Conservation (phyloP, 495 filamentous ascomycete genomes). For the Parachaetomium inaequale region DNA sequence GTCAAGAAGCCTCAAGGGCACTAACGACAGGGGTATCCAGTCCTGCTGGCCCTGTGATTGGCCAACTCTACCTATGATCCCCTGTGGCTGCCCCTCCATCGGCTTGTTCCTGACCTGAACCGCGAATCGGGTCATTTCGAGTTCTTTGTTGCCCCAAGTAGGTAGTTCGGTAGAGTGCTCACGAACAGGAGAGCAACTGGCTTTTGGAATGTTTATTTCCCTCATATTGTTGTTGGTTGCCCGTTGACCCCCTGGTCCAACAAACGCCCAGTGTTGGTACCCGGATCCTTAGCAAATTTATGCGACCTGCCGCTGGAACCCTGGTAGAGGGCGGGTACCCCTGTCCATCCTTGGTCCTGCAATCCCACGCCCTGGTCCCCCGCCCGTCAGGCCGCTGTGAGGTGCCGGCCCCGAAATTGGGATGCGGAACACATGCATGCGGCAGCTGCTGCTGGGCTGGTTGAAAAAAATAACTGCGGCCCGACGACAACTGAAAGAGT, state of each 20-base stretch:
- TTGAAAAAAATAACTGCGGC: constrained; percentile 9
- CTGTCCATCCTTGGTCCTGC: neutral
- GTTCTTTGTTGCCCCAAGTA: neutral
- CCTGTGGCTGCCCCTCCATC: neutral
- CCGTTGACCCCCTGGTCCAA: no score
- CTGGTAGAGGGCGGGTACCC: neutral
- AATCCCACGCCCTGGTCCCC: neutral
- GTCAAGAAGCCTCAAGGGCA: no score
- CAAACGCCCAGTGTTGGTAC: neutral
- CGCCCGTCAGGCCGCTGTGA: neutral
- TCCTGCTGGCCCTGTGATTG: neutral
- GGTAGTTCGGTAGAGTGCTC: no score
- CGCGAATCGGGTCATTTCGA: neutral
- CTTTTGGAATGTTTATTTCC: neutral
- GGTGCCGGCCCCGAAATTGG: neutral
- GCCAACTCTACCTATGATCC: neutral
- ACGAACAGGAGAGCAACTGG: neutral
- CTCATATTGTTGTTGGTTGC: no score
- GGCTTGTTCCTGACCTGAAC: neutral
- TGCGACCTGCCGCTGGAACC: neutral
- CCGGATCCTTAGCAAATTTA: neutral
- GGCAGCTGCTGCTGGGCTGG: neutral
- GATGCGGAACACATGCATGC: neutral
- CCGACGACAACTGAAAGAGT: neutral
- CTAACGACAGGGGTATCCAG: no score